Evolutionary conservation across 768 basidiomycete species (phyloP).

Genomic region (Suillus clintonianus): DNA sequence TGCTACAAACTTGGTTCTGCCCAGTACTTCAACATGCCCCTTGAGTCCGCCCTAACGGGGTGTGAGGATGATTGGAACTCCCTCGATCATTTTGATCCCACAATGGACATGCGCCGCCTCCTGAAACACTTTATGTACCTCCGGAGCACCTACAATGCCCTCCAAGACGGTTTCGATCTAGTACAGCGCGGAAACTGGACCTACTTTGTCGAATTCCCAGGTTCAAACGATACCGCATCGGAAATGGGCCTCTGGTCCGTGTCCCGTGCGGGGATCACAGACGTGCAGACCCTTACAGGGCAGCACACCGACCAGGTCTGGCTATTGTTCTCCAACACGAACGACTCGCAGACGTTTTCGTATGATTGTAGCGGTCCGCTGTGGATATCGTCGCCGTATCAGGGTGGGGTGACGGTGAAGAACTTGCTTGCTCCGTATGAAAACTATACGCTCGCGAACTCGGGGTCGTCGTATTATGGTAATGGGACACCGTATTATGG

Average conservation of each 20-base stretch:
- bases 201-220: conserved; percentile 71
- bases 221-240: conserved; percentile 78
- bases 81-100: conserved; percentile 94
- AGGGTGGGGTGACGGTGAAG: conserved; percentile 56
- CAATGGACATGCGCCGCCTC: conserved; percentile 71
- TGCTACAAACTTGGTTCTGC: conserved; percentile 89
- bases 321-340: conserved; percentile 88
- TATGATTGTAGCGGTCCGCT: conserved; percentile 54
- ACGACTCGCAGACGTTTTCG: conserved; percentile 63
- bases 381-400: conserved; percentile 85
- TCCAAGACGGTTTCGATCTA: conserved; percentile 89
- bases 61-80: conserved; percentile 92
- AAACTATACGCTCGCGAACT: conserved; percentile 66
- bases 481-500: conserved; percentile 68
- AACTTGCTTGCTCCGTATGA: conserved; percentile 89
- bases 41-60: conserved; percentile 76
- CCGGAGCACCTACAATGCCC: conserved; percentile 63
- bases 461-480: conserved; percentile 61
- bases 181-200: conserved; percentile 88
- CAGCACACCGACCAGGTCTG: conserved; percentile 69
- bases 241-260: conserved; percentile 91
- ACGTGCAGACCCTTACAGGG: conserved; percentile 64
- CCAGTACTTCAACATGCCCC: conserved; percentile 93
- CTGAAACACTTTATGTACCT: conserved; percentile 74
- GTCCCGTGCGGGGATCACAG: conserved; percentile 61